These are phyloP conservation scores for Boletus insuetus DNA, from an alignment of 768 basidiomycete genomes.

Conservation along the genomic window DNA sequence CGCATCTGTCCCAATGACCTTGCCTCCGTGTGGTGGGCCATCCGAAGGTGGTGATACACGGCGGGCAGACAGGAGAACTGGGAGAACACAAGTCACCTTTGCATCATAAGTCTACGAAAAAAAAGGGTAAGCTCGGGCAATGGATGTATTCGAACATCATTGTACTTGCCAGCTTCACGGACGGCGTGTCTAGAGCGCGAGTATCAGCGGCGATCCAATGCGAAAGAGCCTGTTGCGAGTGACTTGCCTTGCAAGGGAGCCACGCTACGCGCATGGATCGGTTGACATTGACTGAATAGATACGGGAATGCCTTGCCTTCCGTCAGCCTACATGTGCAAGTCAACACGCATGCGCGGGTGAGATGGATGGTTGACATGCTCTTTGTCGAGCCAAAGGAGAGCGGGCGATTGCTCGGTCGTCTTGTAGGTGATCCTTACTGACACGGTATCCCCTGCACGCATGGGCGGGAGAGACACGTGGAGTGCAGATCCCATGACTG, in stretches of 20 bases:
- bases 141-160: neutral
- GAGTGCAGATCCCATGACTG: constrained; percentile 77
- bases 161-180: constrained; percentile 70
- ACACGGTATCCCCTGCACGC: constrained; percentile 36
- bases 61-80: constrained; percentile 82
- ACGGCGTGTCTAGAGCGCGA: constrained; percentile 64
- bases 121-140: neutral
- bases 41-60: constrained; percentile 72
- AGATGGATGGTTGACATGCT: constrained; percentile 38
- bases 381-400: constrained; percentile 84
- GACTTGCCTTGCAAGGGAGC: constrained; percentile 71
- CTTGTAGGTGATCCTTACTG: constrained; percentile 59
- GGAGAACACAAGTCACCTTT: constrained; percentile 70
- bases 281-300: constrained; percentile 91
- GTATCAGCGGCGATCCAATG: neutral
- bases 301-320: constrained; percentile 83
- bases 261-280: constrained; percentile 81
- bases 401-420: constrained; percentile 77
- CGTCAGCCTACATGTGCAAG: constrained; percentile 56
- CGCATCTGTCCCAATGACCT: constrained; percentile 66
- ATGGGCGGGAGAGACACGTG: constrained; percentile 49
- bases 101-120: constrained; percentile 75
- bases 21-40: constrained; percentile 70
- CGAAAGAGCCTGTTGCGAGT: neutral
- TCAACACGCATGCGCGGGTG: neutral